These are phyloP conservation scores for Cladorrhinum sp. DNA, from an alignment of 2,329 filamentous ascomycete genomes.

Conservation along the genomic window DNA sequence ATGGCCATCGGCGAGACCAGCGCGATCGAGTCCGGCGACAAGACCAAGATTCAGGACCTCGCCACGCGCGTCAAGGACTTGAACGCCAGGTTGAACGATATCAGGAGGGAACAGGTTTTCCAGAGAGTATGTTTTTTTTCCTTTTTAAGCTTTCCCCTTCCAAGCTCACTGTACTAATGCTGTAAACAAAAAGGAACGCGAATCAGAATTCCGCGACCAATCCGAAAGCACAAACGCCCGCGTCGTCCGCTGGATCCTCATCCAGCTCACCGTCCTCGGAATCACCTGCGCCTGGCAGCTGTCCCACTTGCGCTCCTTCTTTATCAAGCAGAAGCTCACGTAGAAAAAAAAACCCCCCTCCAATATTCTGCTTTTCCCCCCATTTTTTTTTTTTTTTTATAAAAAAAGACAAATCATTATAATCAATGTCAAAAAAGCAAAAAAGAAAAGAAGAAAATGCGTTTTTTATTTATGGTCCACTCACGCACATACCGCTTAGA, in stretches of 20 bases:
- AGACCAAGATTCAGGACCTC: conserved; percentile 87
- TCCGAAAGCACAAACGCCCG: conserved; percentile 89
- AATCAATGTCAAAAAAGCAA: too few relatives aligned
- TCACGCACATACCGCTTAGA: too few relatives aligned
- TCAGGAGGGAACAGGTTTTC: conserved; percentile 92
- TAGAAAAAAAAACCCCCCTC: too few relatives aligned
- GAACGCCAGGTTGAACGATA: conserved; percentile 81
- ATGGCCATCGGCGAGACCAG: conserved; percentile 92
- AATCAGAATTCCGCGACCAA: conserved; percentile 97
- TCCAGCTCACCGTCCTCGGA: conserved; percentile 81
- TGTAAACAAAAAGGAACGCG: conserved; percentile 77
- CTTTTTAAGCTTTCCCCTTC: too few relatives aligned
- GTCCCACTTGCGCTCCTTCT: conserved; percentile 92
- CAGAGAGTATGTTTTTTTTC: conserved; percentile 59
- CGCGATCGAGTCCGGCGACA: conserved; percentile 90
- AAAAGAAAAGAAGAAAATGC: background rate
- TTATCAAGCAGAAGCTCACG: conserved; percentile 99
- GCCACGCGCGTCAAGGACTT: conserved; percentile 85
- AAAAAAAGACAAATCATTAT: too few relatives aligned
- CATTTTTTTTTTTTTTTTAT: background rate
- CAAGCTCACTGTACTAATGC: too few relatives aligned
- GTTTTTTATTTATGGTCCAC: too few relatives aligned
- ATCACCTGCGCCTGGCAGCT: conserved; percentile 95
- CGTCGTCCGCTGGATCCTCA: conserved; percentile 89
- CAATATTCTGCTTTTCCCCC: too few relatives aligned